Evolutionary conservation across 768 basidiomycete species (phyloP), one percentile per base, ranked within the genome.

Genomic region (Piloderma croceum): DNA sequence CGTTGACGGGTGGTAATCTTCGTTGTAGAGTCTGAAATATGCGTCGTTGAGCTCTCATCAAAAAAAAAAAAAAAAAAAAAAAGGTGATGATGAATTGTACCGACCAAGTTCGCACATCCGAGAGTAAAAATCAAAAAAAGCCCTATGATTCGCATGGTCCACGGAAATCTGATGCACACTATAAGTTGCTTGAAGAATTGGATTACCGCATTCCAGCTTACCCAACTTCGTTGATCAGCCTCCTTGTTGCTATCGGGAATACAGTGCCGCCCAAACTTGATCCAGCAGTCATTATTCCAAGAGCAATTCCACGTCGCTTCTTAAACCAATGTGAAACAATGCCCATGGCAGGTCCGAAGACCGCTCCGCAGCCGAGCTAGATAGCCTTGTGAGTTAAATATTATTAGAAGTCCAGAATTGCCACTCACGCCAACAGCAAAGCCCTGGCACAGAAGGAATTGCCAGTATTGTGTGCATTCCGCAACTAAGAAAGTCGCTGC

Each of bases 251-350:
- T 31, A 85, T 79, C 1, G 87, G 86, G 31, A 85, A 70, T 1
- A 83, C 38, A 0, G 77, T 78, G 6, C 87, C 84, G 4, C 87
- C 86, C 1, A 83, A 35, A 0, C 81, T 81, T 0, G 80, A 76
- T 0, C 86, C 84, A 9, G 77, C 63, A 0, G 86, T 80, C 7
- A 72, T 64, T 13, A 83, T 43, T 2, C 84, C 83, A 57, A 85
- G 56, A 0, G 77, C 83, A 3, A 77, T 42, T 0, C 75, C 73
- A 25, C 77, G 64, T 42, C 62, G 68, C 43, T 63, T 71, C 44
- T 76, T 73, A 64, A 86, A 88, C 84, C 85, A 89, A 54, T 88
- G 84, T 1, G 80, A 72, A 2, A 83, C 55, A 23, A 82, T 63
- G 1, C 75, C 74, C 4, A 76, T 59, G 3, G 76, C 70, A 0